Evolutionary conservation across 1,284 basidiomycete species (phyloP), one percentile per base, ranked within the genome.

Genomic region (Veloporphyrellus conicus): DNA sequence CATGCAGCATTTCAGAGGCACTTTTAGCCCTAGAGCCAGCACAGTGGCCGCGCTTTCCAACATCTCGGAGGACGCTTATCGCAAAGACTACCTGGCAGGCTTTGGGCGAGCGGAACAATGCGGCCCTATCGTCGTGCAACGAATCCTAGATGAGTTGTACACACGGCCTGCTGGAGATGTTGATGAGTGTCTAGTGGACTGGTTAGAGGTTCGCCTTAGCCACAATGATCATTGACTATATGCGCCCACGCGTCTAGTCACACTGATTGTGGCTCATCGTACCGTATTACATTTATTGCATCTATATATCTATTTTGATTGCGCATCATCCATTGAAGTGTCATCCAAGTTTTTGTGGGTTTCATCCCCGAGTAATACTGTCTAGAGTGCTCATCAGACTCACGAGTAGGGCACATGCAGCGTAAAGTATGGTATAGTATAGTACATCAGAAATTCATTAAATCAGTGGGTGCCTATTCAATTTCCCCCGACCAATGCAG

Each of bases 91-190:
- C 63, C 67, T 90, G 35, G 69, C 77, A 32, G 87, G 87, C 16
- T 89, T 88, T 60, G 79, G 81, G 12, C 72, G 85, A 42, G 87
- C 86, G 33, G 87, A 89, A 53, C 84, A 87, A 57, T 86, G 79
- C 53, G 79, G 79, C 38, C 66, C 67, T 16, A 67, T 76, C 11
- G 77, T 88, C 27, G 82, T 75, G 1, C 72, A 75, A 56, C 75
- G 75, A 27, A 71, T 85, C 33, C 64, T 81, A 22, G 74, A 81
- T 37, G 68, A 71, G 33, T 64, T 87, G 31, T 66, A 65, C 25
- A 54, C 44, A 3, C 42, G 16, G 14, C 43, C 60, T 12, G 63
- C 69, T 19, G 48, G 53, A 8, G 65, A 66, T 36, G 48, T 58
- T 4, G 66, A 68, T 51, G 60, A 64, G 9, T 56, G 46, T 35